These are phyloP conservation scores for Botrytis elliptica DNA, from an alignment of 2,329 filamentous ascomycete species.

Conservation along the genomic window DNA sequence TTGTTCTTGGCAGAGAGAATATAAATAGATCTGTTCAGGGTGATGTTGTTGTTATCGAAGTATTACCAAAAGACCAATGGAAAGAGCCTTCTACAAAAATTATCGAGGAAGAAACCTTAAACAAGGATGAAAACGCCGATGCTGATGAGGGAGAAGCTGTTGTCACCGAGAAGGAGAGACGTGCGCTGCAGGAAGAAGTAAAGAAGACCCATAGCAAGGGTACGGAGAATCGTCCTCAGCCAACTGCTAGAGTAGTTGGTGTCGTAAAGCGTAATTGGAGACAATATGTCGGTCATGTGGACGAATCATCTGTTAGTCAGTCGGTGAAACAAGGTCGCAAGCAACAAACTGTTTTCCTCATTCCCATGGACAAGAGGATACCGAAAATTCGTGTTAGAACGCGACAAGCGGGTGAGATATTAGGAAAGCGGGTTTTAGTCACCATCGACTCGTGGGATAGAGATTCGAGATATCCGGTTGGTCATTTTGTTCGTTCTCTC, in stretches of 20 bases:
- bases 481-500: slow-evolving; percentile 89
- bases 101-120: slow-evolving; percentile 88
- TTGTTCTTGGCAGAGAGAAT: slow-evolving; percentile 89
- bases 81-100: slow-evolving; percentile 94
- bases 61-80: slow-evolving; percentile 94
- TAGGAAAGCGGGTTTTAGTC: slow-evolving; percentile 88
- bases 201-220: slow-evolving; percentile 77
- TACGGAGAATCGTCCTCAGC: slow-evolving; percentile 76
- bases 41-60: slow-evolving; percentile 88
- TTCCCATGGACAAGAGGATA: slow-evolving; percentile 97
- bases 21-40: slow-evolving; percentile 93
- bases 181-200: slow-evolving; percentile 86
- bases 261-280: slow-evolving; percentile 96
- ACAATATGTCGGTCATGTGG: slow-evolving; percentile 95
- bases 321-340: slow-evolving; percentile 73
- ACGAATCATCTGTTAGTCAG: slow-evolving; percentile 77
- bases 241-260: slow-evolving; percentile 88
- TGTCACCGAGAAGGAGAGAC: slow-evolving; percentile 85
- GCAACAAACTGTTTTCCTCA: slow-evolving; percentile 89
- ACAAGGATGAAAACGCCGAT: slow-evolving; percentile 91
- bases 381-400: slow-evolving; percentile 94
- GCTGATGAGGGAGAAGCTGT: slow-evolving; percentile 71
- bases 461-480: slow-evolving; percentile 86
- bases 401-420: slow-evolving; percentile 80
- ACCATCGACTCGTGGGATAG: slow-evolving; percentile 95